Conservation (phyloP, 2,329 filamentous ascomycete species). For the Fusarium sp. region DNA sequence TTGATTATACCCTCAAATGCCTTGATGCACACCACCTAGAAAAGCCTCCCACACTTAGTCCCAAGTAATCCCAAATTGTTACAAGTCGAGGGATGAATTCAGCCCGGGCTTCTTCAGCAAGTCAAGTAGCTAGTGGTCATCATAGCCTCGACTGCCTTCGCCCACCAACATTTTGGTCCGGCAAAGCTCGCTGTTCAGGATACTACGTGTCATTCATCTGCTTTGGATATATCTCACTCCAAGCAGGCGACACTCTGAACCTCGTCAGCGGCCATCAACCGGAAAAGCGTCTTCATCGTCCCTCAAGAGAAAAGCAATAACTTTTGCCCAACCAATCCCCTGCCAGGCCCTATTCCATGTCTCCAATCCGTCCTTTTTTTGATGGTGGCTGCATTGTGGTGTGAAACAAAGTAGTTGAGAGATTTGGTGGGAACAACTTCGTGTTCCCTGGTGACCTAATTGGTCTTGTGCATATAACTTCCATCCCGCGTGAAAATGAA, state of each 20-base stretch:
- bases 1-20: slow-evolving; percentile 19
- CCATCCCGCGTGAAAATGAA: slow-evolving; percentile 31
- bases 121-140: slow-evolving; percentile 28
- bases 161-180: slow-evolving; percentile 38
- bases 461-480: slow-evolving; percentile 30
- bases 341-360: slow-evolving; percentile 18
- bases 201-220: slow-evolving; percentile 26
- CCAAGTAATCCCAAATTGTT: slow-evolving; percentile 35
- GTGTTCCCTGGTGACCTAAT: slow-evolving; percentile 23
- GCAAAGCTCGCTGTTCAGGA: slow-evolving; percentile 28
- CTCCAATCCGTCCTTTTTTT: slow-evolving; percentile 28
- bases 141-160: slow-evolving; percentile 30
- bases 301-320: slow-evolving; percentile 35
- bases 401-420: slow-evolving; percentile 17
- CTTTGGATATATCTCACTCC: slow-evolving; percentile 41
- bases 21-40: slow-evolving; percentile 24
- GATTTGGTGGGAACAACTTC: slow-evolving; percentile 29
- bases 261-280: slow-evolving; percentile 32
- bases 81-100: slow-evolving; percentile 32
- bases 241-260: slow-evolving; percentile 30
- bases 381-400: slow-evolving; percentile 29
- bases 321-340: slow-evolving; percentile 35
- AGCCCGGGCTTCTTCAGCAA: slow-evolving; percentile 31
- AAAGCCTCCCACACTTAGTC: slow-evolving; percentile 22
- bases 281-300: slow-evolving; percentile 34